Conservation (phyloP, 306 rosid species). For the Psophocarpus tetragonolobus region DNA sequence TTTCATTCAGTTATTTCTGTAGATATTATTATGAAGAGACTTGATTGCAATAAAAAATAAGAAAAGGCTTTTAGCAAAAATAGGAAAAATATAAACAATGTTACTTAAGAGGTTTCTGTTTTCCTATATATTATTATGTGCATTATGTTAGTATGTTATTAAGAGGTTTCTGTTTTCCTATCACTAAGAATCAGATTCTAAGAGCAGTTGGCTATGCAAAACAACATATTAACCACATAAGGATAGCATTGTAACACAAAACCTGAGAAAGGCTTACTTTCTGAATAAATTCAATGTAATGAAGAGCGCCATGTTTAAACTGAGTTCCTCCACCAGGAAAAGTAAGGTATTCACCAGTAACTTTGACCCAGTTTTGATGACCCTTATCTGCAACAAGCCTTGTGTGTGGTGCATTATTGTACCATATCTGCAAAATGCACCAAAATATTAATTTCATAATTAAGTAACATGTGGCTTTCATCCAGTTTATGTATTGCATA, state of each 20-base stretch:
- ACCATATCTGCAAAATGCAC: slow-evolving; percentile 76
- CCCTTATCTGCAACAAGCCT: slow-evolving; percentile 79
- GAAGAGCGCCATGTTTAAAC: slow-evolving; percentile 82
- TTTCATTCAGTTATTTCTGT: background rate
- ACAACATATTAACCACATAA: slow-evolving; percentile 11
- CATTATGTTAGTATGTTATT: background rate
- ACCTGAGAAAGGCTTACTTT: slow-evolving; percentile 52
- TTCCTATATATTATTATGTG: slow-evolving; percentile 10
- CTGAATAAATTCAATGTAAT: slow-evolving; percentile 81
- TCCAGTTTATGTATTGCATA: slow-evolving; percentile 26
- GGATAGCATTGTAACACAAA: slow-evolving; percentile 11
- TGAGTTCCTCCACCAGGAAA: slow-evolving; percentile 98
- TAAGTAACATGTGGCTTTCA: slow-evolving; percentile 20
- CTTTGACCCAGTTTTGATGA: slow-evolving; percentile 95
- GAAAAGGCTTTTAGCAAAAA: background rate
- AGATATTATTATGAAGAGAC: background rate
- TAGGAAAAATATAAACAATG: slow-evolving; percentile 1
- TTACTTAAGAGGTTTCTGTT: too few relatives aligned
- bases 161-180: background rate
- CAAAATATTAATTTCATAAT: slow-evolving; percentile 32
- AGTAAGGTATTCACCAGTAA: slow-evolving; percentile 67
- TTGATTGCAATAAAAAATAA: background rate
- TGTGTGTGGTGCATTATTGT: slow-evolving; percentile 70
- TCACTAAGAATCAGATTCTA: slow-evolving; percentile 15
- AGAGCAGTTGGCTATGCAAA: slow-evolving; percentile 7